Conservation (phyloP, 139 green algal genomes). For the Micromonas pusilla region DNA sequence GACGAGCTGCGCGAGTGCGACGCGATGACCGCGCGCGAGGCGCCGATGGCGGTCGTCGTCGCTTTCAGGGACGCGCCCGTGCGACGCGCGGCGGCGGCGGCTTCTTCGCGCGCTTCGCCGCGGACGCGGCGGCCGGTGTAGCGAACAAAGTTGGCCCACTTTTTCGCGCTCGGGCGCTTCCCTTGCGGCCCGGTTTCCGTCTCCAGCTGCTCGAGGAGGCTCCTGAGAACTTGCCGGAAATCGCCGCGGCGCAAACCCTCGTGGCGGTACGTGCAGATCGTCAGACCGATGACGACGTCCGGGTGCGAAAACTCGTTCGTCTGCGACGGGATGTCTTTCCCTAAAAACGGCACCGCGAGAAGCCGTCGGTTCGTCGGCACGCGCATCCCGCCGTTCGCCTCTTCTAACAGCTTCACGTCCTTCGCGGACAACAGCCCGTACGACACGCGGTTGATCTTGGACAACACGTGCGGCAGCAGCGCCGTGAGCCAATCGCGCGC, state of each 20-base stretch:
- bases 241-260: constrained; percentile 24
- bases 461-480: constrained; percentile 29
- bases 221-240: constrained; percentile 1
- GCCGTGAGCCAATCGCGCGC: constrained; percentile 25
- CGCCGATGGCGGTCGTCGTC: neutral
- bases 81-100: neutral
- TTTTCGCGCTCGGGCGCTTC: neutral
- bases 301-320: constrained; percentile 39
- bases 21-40: no score
- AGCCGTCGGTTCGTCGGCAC: constrained; percentile 23
- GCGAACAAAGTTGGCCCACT: constrained; percentile 5
- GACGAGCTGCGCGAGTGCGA: no score
- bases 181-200: neutral
- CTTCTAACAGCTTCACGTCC: constrained; percentile 11
- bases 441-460: constrained; percentile 30
- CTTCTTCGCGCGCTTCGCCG: constrained; percentile 4
- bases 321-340: constrained; percentile 35
- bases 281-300: constrained; percentile 39
- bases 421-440: constrained; percentile 27
- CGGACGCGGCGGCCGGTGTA: neutral
- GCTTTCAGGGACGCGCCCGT: neutral
- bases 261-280: constrained; percentile 26
- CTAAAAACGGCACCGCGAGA: constrained; percentile 35
- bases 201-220: constrained; percentile 1
- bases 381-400: neutral